Percentiles rank a stretch among this genome's conserved stretches.
Evolutionary conservation across 495 filamentous ascomycete species (phyloP).

Genomic region (Lasiosphaeria ovina): DNA sequence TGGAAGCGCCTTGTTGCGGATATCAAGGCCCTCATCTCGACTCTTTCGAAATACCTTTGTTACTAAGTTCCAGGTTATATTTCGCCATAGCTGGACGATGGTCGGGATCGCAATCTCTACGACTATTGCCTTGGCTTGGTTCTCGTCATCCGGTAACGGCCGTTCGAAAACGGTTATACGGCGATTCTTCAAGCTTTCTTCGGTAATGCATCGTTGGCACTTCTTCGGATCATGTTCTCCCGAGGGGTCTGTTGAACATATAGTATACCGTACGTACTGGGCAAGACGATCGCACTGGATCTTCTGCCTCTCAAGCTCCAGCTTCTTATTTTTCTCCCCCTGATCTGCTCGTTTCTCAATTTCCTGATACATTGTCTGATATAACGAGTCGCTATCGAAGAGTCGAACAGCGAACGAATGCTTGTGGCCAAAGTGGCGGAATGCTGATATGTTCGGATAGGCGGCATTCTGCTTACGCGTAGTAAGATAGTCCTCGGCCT

Average conservation of each 20-base stretch:
- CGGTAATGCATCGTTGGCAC: slow-evolving; percentile 27
- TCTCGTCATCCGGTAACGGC: slow-evolving; percentile 49
- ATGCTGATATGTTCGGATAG: slow-evolving; percentile 28
- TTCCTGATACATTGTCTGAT: slow-evolving; percentile 35
- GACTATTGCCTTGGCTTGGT: slow-evolving; percentile 45
- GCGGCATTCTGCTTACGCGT: slow-evolving; percentile 23
- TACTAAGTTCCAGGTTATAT: slow-evolving; percentile 46
- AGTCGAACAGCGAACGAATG: slow-evolving; percentile 55
- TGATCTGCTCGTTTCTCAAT: slow-evolving; percentile 45
- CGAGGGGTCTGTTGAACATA: neutral
- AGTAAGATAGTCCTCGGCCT: slow-evolving; percentile 51
- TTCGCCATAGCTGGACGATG: slow-evolving; percentile 52
- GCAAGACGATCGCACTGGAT: neutral
- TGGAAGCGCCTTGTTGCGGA: neutral
- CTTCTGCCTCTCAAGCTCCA: slow-evolving; percentile 29
- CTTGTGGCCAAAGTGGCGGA: slow-evolving; percentile 27
- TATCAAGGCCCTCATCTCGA: neutral
- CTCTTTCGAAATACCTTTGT: slow-evolving; percentile 34
- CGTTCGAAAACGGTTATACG: slow-evolving; percentile 57
- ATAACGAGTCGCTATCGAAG: slow-evolving; percentile 46
- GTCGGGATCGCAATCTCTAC: slow-evolving; percentile 57
- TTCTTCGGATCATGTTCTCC: slow-evolving; percentile 20
- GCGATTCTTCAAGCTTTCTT: slow-evolving; percentile 31
- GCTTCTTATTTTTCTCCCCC: slow-evolving; percentile 36
- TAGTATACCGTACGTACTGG: neutral